phyloP scores from a whole-genome alignment of 1,139 yeast species.

The Candida smagusa region DNA sequence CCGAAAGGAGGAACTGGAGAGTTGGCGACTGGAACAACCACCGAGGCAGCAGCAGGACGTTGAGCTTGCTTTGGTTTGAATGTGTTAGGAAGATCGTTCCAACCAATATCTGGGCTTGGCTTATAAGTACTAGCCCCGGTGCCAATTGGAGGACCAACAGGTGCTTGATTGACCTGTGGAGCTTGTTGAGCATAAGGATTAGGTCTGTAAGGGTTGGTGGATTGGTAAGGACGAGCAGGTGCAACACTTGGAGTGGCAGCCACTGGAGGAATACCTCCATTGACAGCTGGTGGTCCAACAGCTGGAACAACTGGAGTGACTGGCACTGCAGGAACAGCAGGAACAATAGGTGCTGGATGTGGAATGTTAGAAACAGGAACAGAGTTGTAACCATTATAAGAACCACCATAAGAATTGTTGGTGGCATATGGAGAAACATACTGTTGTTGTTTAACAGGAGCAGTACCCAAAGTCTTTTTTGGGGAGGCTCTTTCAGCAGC shows the following conservation, averaged over 20 bases:
- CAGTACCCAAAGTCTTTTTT: slow-evolving; percentile 2
- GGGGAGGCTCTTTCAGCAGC: slow-evolving; percentile 7
- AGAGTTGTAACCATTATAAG: slow-evolving; percentile 5
- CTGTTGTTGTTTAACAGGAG: slow-evolving; percentile 2
- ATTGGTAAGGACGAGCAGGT: slow-evolving; percentile 12
- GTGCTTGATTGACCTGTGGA: slow-evolving; percentile 11
- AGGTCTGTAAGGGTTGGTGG: slow-evolving; percentile 22
- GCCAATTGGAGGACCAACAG: slow-evolving; percentile 17
- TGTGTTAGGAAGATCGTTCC: slow-evolving; percentile 89
- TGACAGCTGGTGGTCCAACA: slow-evolving; percentile 1
- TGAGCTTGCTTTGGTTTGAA: slow-evolving; percentile 49
- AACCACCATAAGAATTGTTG: slow-evolving; percentile 1
- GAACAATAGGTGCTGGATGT: slow-evolving; percentile 13
- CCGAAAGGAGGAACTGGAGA: slow-evolving; percentile 9
- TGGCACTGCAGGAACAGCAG: slow-evolving; percentile 6
- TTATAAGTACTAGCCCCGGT: slow-evolving; percentile 28
- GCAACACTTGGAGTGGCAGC: slow-evolving; percentile 1
- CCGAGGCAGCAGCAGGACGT: slow-evolving; percentile 52
- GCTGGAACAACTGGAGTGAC: slow-evolving; percentile 8
- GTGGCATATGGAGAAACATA: slow-evolving; percentile 2
- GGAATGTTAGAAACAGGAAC: slow-evolving; percentile 9
- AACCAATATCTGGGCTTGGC: slow-evolving; percentile 66
- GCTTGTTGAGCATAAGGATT: slow-evolving; percentile 30
- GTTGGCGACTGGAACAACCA: slow-evolving; percentile 20
- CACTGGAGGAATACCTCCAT: slow-evolving; percentile 1